Evolutionary conservation across 176 grass and related monocot species (phyloP).

Genomic region (Eragrostis nindensis): DNA sequence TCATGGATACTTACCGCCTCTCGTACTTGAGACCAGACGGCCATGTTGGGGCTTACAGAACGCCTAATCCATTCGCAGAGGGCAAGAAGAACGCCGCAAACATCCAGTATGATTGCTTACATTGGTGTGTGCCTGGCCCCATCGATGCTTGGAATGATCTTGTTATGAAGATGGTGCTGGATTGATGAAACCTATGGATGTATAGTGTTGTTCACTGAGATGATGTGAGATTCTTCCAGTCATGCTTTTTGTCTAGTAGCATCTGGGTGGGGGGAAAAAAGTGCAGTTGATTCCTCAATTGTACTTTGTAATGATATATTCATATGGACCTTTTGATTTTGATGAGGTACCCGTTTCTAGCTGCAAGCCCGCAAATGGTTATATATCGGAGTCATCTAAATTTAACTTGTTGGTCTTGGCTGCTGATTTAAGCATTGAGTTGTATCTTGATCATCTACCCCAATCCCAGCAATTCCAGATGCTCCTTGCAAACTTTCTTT

Average conservation of each 20-base stretch:
- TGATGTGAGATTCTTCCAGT: neutral
- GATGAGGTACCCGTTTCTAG: too few species aligned
- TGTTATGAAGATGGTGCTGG: conserved; percentile 65
- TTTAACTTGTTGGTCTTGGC: too few species aligned
- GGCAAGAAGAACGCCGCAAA: conserved; percentile 30
- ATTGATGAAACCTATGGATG: conserved; percentile 37
- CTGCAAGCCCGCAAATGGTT: too few species aligned
- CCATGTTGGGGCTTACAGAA: conserved; percentile 75
- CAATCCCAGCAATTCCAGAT: neutral
- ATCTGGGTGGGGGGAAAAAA: neutral
- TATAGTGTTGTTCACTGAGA: neutral
- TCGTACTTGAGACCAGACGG: conserved; percentile 74
- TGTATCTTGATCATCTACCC: neutral
- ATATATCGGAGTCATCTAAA: too few species aligned
- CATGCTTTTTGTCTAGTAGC: neutral
- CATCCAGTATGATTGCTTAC: conserved; percentile 88
- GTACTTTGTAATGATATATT: neutral
- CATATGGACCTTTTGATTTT: neutral
- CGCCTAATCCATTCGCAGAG: conserved; percentile 59
- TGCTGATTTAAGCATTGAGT: neutral
- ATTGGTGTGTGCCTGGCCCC: conserved; percentile 90
- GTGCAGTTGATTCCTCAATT: neutral
- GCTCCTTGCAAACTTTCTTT: neutral
- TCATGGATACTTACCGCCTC: conserved; percentile 76
- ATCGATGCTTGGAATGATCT: conserved; percentile 90